Percentiles rank a stretch among this genome's conserved stretches.
phyloP scores from a whole-genome alignment of 164 flowering plant species.

The Magnolia officinalis region DNA sequence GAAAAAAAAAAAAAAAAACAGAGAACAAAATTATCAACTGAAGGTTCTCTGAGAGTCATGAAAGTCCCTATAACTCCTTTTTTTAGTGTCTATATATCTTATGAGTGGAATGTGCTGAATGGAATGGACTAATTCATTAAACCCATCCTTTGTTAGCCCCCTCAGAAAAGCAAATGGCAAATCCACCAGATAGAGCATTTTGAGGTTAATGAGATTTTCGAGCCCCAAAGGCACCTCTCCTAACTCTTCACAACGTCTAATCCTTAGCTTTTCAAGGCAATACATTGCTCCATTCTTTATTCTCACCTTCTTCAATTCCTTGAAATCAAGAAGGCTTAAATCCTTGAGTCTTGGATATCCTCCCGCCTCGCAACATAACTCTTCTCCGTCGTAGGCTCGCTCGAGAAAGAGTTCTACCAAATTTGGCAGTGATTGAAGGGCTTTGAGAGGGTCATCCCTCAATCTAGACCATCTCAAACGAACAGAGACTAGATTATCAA shows the following conservation, averaged over 20 bases:
- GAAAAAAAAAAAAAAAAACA: too few relatives aligned
- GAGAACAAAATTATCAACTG: too few relatives aligned
- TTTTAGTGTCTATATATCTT: too few relatives aligned
- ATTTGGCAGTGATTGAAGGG: constrained; percentile 3
- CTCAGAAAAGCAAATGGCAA: too few relatives aligned
- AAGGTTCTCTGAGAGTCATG: too few relatives aligned
- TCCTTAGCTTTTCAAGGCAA: background rate
- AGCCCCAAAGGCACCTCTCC: constrained; percentile 3
- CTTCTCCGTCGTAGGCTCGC: constrained; percentile 2
- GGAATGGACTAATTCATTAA: too few relatives aligned
- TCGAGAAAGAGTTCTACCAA: background rate
- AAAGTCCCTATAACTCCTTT: too few relatives aligned
- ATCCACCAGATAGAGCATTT: background rate
- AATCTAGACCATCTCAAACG: constrained; percentile 10
- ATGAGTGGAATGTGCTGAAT: too few relatives aligned
- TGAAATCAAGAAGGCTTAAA: background rate
- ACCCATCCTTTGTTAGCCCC: too few relatives aligned
- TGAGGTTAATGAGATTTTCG: background rate
- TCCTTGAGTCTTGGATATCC: background rate
- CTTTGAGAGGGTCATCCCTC: constrained; percentile 2
- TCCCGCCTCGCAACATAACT: background rate
- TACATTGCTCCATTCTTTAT: constrained; percentile 4
- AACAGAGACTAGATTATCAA: background rate
- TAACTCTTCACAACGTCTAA: constrained; percentile 1
- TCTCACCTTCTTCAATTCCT: background rate